Evolutionary conservation across 768 basidiomycete species (phyloP), one percentile per base, ranked within the genome.

Genomic region (Chiua virens): DNA sequence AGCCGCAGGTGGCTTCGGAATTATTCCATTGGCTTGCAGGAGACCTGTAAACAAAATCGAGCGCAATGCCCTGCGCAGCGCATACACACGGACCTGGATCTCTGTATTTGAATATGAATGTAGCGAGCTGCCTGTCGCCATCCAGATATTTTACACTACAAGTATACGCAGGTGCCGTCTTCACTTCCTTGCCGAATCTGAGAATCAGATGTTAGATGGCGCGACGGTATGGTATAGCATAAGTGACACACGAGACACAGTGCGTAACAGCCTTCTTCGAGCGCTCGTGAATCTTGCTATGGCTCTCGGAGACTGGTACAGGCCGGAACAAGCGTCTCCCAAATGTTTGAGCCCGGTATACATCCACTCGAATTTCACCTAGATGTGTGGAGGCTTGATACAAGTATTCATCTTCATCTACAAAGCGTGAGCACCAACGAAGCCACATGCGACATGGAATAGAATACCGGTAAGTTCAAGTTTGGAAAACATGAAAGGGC

Each of bases 71-170:
- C 3, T 47, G 20, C 17, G 23, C 8, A 25, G 11, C 5, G 34
- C n/a, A 37, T 10, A 44, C 40, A n/a, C 30, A 54, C 66, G 22
- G 28, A 70, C 67, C 15, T 21, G 18, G 22, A 42, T 67, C 67
- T 48, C 69, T 60, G 38, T 70, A 70, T 22, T 50, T 70, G 55
- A 68, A 68, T 30, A 59, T 32, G 27, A 70, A 68, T n/a, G 56
- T 63, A 20, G 35, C 62, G 2, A 69, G 40, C 14, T 66, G 64
- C 3, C 4, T 34, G 8, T 35, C 13, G 27, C 39, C 52, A 45
- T 64, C 64, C 43, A 66, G 42, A 47, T 39, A 28, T 3, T 3
- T 27, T n/a, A 45, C 14, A 8, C 2, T 4, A 5, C 23, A 22
- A 14, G 0, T n/a, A 28, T 36, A 20, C 17, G 3, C 30, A 8